phyloP scores from a whole-genome alignment of 306 rosid species.

The Biancaea sappan region DNA sequence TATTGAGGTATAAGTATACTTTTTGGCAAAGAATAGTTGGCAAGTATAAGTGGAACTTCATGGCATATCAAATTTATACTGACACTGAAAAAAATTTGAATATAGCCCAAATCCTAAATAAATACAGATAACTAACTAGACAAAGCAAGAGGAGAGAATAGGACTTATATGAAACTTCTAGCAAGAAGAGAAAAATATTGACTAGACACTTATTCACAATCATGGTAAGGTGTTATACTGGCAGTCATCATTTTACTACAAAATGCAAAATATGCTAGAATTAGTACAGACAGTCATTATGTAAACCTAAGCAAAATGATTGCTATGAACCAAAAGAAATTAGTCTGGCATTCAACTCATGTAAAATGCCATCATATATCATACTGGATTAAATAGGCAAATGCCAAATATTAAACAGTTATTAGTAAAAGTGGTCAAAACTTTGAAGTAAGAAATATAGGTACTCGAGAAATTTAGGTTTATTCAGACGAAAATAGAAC shows the following conservation, averaged over 20 bases:
- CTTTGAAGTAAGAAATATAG: slow-evolving; percentile 16
- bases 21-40: no score
- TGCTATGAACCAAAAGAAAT: background rate
- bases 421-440: slow-evolving; percentile 16
- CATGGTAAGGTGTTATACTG: background rate
- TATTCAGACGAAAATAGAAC: slow-evolving; percentile 40
- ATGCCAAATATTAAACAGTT: background rate
- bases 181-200: slow-evolving; percentile 1
- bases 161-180: background rate
- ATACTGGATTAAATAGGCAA: background rate
- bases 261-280: slow-evolving; percentile 22
- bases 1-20: no score
- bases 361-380: background rate
- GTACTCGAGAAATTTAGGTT: slow-evolving; percentile 9
- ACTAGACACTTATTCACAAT: background rate
- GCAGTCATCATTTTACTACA: slow-evolving; percentile 14
- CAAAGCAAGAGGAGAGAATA: background rate
- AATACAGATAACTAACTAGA: background rate
- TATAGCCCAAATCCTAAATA: slow-evolving; percentile 1
- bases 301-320: background rate
- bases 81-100: background rate
- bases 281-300: background rate
- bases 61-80: background rate
- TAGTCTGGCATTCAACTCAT: background rate
- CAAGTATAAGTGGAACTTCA: no score